Evolutionary conservation across 129 eudicot species (phyloP).

Genomic region (Oenanthe sinensis): DNA sequence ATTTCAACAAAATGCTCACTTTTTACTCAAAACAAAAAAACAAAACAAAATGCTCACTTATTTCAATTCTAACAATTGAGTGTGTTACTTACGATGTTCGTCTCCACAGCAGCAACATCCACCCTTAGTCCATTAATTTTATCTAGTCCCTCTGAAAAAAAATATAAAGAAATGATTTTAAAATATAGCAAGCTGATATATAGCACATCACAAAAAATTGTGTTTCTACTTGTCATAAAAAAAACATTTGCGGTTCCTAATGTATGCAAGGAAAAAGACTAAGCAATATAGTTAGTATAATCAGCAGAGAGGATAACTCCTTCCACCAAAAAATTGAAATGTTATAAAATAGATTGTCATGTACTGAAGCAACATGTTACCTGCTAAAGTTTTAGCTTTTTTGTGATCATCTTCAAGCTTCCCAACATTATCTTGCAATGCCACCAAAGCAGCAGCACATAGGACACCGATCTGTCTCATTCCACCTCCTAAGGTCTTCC

Average conservation of each 20-base stretch:
- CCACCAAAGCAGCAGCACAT: slow-evolving; percentile 95
- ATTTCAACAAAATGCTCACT: neutral
- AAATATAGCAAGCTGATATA: neutral
- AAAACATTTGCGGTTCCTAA: neutral
- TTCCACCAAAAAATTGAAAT: neutral
- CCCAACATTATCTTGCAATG: slow-evolving; percentile 60
- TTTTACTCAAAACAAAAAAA: too few species aligned
- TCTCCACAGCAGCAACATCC: slow-evolving; percentile 62
- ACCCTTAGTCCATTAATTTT: slow-evolving; percentile 62
- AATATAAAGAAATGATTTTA: neutral
- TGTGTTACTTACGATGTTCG: slow-evolving; percentile 68
- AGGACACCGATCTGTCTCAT: slow-evolving; percentile 95
- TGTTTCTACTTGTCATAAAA: neutral
- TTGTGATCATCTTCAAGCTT: slow-evolving; percentile 82
- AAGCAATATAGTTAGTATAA: neutral
- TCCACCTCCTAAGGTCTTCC: slow-evolving; percentile 97
- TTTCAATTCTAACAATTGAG: neutral
- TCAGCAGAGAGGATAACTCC: neutral
- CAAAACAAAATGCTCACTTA: neutral
- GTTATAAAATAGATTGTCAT: neutral
- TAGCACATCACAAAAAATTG: neutral
- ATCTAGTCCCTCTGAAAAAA: slow-evolving; percentile 56
- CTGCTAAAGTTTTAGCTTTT: slow-evolving; percentile 83
- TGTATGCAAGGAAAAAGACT: neutral
- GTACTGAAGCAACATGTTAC: slow-evolving; percentile 19